Evolutionary conservation across 306 rosid species (phyloP), one percentile per base, ranked within the genome.

Genomic region (Trifolium pratense): DNA sequence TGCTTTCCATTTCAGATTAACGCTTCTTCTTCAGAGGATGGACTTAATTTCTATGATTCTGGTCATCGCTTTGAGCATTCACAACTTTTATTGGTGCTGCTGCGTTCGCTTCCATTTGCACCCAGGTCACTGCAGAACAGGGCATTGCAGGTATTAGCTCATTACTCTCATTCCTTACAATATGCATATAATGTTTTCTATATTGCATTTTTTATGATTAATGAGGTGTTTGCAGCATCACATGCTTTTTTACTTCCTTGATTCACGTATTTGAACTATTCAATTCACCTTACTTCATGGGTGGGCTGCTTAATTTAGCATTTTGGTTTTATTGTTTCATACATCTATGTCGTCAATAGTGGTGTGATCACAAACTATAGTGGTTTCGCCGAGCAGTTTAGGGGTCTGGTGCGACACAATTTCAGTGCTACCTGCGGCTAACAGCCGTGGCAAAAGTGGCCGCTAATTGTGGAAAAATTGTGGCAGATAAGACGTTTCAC

Each of bases 21-120:
- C 66, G 97, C 99, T 64, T 85, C 96, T 84, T 86, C 97, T 34
- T 76, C 85, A 10, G 97, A 94, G 82, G 95, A 94, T 14, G 94
- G 92, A 70, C 83, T 91, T 75, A 94, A 94, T 85, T 91, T 94
- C 73, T 94, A 94, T 74, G 99, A 91, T 84, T 91, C 96, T 25
- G 99, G 99, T 77, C 97, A 94, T 83, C 97, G 93, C 73, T 94
- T 94, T 90, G 96, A 94, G 87, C 96, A 94, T 78, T 84, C 83
- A 64, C 88, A 94, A 80, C 96, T 94, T 73, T 49, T 94, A 46
- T 62, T 94, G 90, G 97, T 94, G 87, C 99, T 94, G 80, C 66
- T 94, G 82, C 89, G 71, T 43, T 89, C 99, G 25, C 95, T 94
- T 73, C 99, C 97, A 17, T 85, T 79, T 87, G 96, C 95, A n/a